Evolutionary conservation across 2,329 filamentous ascomycete species (phyloP).

Genomic region (Bipolaris zeicola): DNA sequence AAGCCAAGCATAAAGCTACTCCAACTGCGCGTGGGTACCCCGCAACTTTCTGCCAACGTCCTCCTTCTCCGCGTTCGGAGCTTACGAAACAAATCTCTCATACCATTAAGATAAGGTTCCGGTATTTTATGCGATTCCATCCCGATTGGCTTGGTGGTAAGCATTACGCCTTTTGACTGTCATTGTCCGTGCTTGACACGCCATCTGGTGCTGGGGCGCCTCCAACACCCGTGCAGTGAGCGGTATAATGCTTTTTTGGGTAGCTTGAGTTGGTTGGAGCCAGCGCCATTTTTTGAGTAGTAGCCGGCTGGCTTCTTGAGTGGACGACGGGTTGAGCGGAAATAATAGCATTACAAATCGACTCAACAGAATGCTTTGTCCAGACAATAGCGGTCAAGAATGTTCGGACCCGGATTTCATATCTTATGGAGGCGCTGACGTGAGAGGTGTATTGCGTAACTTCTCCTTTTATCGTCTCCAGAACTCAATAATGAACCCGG

Average conservation of each 20-base stretch:
- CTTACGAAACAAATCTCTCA: constrained; percentile 40
- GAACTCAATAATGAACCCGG: constrained; percentile 38
- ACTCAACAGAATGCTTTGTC: constrained; percentile 53
- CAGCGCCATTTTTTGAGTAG: no score
- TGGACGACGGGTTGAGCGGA: constrained; percentile 59
- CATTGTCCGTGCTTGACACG: constrained; percentile 36
- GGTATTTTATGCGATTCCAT: constrained; percentile 31
- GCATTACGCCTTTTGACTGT: constrained; percentile 39
- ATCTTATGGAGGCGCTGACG: constrained; percentile 30
- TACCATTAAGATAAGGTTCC: constrained; percentile 35
- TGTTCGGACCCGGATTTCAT: not conserved
- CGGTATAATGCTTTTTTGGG: constrained; percentile 26
- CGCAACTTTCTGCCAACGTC: constrained; percentile 24
- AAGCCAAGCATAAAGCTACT: constrained; percentile 4
- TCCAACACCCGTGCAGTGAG: constrained; percentile 39
- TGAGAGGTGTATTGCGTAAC: constrained; percentile 59
- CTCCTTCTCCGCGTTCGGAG: constrained; percentile 36
- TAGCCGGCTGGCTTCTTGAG: constrained; percentile 48
- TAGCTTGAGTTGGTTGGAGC: no score
- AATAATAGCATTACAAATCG: constrained; percentile 60
- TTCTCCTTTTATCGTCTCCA: constrained; percentile 22
- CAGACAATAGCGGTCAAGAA: constrained; percentile 48
- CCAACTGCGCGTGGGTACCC: constrained; percentile 16
- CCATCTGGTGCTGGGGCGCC: constrained; percentile 40
- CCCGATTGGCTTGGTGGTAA: constrained; percentile 42